Conservation (phyloP, 2,329 filamentous ascomycete species). For the Akanthomyces muscarius region DNA sequence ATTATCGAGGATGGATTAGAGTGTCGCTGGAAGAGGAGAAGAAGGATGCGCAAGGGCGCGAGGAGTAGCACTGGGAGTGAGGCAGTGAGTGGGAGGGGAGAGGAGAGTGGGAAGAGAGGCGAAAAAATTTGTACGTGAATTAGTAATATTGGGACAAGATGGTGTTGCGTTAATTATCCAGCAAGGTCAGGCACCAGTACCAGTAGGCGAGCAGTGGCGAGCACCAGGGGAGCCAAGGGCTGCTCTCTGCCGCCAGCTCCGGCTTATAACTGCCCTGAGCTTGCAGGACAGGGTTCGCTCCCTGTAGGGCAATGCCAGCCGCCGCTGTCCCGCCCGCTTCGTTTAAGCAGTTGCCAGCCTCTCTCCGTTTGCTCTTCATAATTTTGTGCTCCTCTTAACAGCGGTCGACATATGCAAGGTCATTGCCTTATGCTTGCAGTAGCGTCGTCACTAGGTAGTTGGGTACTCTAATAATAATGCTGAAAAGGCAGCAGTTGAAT, state of each 20-base stretch:
- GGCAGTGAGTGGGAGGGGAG: background rate
- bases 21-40: background rate
- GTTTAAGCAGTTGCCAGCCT: background rate
- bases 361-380: background rate
- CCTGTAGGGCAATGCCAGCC: background rate
- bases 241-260: too few species aligned
- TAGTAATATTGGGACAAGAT: background rate
- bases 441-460: background rate
- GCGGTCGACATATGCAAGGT: background rate
- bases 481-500: background rate
- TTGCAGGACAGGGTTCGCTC: too few species aligned
- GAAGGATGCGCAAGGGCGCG: background rate
- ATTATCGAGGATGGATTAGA: slow-evolving; percentile 2
- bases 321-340: background rate
- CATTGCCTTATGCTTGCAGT: background rate
- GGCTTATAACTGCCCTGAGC: too few species aligned
- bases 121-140: background rate
- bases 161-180: background rate
- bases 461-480: too few species aligned
- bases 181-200: too few species aligned
- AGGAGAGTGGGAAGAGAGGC: background rate
- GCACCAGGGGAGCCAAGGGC: too few species aligned
- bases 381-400: background rate
- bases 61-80: background rate
- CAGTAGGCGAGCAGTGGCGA: too few species aligned